Percentiles rank a stretch among this genome's conserved stretches.
Conservation (phyloP, 345 rosid genomes). For the Adansonia digitata region DNA sequence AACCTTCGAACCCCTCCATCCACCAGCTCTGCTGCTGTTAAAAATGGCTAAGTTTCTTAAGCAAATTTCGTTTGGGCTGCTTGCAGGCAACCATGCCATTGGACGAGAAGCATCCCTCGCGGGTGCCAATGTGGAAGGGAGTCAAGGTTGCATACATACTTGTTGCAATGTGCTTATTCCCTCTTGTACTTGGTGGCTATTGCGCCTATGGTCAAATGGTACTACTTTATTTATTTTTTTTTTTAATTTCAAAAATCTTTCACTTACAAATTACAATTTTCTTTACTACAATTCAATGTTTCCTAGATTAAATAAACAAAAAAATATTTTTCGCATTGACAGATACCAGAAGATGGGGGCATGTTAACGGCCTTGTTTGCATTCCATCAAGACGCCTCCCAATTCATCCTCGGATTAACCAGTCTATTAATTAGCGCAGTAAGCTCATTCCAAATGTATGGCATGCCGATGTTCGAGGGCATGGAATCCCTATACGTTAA, state of each 20-base stretch:
- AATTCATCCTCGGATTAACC: constrained; percentile 34
- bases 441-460: constrained; percentile 61
- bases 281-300: too few species aligned
- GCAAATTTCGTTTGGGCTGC: neutral
- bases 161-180: constrained; percentile 51
- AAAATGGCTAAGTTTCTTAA: neutral
- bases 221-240: neutral
- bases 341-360: constrained; percentile 57
- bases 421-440: constrained; percentile 39
- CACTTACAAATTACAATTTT: neutral
- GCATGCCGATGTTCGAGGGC: constrained; percentile 53
- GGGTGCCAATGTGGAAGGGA: constrained; percentile 69
- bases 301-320: too few species aligned
- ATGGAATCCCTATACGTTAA: constrained; percentile 36
- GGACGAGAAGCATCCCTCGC: constrained; percentile 59
- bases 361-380: constrained; percentile 38
- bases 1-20: too few species aligned
- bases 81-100: constrained; percentile 77
- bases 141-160: constrained; percentile 44
- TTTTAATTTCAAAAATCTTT: neutral
- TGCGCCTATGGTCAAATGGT: constrained; percentile 68
- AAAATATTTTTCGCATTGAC: neutral
- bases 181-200: constrained; percentile 53
- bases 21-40: too few species aligned
- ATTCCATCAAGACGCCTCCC: constrained; percentile 40